These are phyloP conservation scores for Xylariaceae sp. DNA, from an alignment of 2,329 filamentous ascomycete species.

Conservation along the genomic window DNA sequence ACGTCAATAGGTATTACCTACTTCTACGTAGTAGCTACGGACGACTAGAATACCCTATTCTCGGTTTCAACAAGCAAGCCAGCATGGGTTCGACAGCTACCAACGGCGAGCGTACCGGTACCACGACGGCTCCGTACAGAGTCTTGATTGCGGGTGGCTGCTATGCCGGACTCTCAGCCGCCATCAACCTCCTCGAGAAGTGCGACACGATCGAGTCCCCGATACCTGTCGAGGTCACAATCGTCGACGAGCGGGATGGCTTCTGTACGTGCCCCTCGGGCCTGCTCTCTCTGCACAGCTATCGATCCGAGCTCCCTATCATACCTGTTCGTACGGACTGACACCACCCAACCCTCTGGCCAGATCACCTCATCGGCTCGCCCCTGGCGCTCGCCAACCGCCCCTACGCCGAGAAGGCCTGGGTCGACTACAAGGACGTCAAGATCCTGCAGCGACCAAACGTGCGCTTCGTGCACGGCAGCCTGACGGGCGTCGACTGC, in stretches of 20 bases:
- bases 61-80: not conserved
- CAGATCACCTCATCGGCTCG: conserved; percentile 69
- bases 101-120: not conserved
- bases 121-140: conserved; percentile 32
- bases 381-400: conserved; percentile 62
- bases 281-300: not conserved
- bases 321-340: conserved; percentile 4
- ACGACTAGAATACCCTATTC: not conserved
- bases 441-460: conserved; percentile 56
- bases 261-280: conserved; percentile 51
- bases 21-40: not conserved
- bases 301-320: too few relatives aligned
- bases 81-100: not conserved
- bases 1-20: too few relatives aligned
- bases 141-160: conserved; percentile 64
- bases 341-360: conserved; percentile 1
- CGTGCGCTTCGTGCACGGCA: conserved; percentile 59
- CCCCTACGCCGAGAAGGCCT: conserved; percentile 58
- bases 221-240: conserved; percentile 59
- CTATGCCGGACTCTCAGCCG: conserved; percentile 62
- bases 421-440: conserved; percentile 62
- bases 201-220: conserved; percentile 41
- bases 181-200: conserved; percentile 60
- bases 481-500: conserved; percentile 52
- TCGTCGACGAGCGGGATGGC: conserved; percentile 76